Base-by-base conservation (phyloP, 495 filamentous ascomycete genomes). In the Recurvomyces mirabilis region DNA sequence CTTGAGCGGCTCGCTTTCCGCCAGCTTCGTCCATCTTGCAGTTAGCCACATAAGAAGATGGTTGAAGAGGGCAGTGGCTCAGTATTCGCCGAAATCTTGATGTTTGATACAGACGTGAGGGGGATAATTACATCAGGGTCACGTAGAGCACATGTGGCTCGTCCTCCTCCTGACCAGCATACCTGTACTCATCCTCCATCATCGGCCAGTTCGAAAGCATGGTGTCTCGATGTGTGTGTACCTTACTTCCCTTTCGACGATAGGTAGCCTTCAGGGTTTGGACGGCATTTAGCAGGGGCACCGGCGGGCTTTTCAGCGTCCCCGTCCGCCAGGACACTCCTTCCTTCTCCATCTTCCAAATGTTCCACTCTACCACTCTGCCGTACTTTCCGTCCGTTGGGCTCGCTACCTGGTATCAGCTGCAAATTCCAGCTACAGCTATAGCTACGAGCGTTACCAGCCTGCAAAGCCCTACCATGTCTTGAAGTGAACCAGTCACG, bases 331-430 rank as follows among this genome's bases (percentile, higher is more conserved):
- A 7, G 24, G 49, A 41, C 12, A 0, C n/a, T 17, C 43, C 49
- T 13, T 36, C 25, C 1, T 2, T 11, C 18, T 49, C 29, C 23
- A 28, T 40, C 47, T 53, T 53, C 2, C 45, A 46, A 39, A 53
- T 45, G 30, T 53, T 47, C 11, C 22, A 44, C 28, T 53, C 46
- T 13, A 50, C 40, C 14, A 53, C 51, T 11, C 46, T 47, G 30
- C 47, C 47, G 21, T 32, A 13, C 13, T 7, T 34, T 0, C 34
- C 29, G 9, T 49, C 1, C 13, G 44, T 36, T 24, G n/a, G 26
- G 20, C 49, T 45, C n/a, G 43, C 25, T 5, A 46, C 46, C 12
- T n/a, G n/a, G n/a, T n/a, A n/a, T n/a, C n/a, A n/a, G n/a, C n/a
- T n/a, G n/a, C n/a, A n/a, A n/a, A n/a, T n/a, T n/a, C n/a, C n/a